Evolutionary conservation across 2,329 filamentous ascomycete genomes (phyloP).

Genomic region (Colletotrichum acutatum): DNA sequence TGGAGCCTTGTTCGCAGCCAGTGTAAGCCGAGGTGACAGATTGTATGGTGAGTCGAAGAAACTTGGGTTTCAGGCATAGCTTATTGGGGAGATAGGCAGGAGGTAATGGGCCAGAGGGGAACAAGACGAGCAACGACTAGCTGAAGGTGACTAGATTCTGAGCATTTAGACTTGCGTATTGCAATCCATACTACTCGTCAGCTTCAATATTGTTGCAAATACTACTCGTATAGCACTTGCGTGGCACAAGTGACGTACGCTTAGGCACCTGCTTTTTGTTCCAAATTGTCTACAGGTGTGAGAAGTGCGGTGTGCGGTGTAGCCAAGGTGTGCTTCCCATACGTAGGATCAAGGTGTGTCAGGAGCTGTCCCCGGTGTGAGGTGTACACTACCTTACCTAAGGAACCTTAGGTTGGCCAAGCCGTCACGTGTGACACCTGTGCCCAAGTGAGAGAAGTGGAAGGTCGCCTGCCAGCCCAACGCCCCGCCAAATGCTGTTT

Average conservation of each 20-base stretch:
- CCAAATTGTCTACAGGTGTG: not conserved
- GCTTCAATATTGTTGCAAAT: not conserved
- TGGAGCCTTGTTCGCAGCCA: no score
- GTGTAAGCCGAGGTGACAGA: no score
- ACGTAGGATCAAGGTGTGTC: not conserved
- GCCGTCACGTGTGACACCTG: constrained; percentile 18
- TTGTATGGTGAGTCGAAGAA: no score
- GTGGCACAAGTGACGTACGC: constrained; percentile 25
- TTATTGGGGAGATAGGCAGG: no score
- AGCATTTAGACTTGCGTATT: not conserved
- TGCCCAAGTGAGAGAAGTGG: constrained; percentile 4
- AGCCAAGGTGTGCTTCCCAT: not conserved
- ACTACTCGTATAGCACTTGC: not conserved
- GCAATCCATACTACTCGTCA: not conserved
- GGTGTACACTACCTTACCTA: not conserved
- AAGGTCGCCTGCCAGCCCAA: not conserved
- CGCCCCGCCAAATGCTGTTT: constrained; percentile 20
- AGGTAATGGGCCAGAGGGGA: not conserved
- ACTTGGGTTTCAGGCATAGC: no score
- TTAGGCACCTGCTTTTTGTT: constrained; percentile 6
- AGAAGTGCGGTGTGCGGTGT: not conserved
- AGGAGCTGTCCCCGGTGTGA: not conserved
- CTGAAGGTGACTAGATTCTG: not conserved
- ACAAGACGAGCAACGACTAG: not conserved
- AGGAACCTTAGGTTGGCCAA: no score